phyloP scores from a whole-genome alignment of 2,329 filamentous ascomycete genomes.

The Colletotrichum sp. region DNA sequence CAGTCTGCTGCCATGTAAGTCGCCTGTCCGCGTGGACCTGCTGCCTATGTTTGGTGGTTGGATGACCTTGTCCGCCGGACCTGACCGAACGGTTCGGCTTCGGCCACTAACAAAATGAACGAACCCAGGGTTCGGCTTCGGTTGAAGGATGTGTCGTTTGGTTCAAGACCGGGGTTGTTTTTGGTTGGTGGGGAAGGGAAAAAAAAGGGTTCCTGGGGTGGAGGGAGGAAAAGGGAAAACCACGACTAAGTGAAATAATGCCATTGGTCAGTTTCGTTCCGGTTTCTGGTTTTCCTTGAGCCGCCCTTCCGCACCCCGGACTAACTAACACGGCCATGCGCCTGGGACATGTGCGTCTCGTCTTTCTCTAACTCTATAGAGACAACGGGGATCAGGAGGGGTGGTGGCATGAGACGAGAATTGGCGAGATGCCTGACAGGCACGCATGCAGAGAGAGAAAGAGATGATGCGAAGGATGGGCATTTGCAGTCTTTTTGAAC shows the following conservation, averaged over 20 bases:
- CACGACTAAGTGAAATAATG: constrained; percentile 16
- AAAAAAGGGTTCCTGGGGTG: background rate
- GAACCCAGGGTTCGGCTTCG: background rate
- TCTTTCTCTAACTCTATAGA: background rate
- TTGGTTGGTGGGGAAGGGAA: background rate
- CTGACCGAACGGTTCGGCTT: background rate
- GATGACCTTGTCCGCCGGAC: background rate
- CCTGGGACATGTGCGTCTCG: background rate
- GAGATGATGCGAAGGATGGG: background rate
- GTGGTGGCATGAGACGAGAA: background rate
- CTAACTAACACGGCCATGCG: background rate
- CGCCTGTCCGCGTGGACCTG: background rate
- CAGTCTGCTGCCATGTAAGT: background rate
- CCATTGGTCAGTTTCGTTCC: background rate
- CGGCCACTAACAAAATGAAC: background rate
- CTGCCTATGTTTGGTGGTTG: background rate
- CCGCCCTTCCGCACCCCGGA: background rate
- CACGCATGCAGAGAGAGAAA: background rate
- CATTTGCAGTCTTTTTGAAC: background rate
- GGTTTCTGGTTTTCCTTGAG: background rate
- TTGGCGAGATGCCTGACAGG: background rate
- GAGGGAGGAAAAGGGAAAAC: background rate
- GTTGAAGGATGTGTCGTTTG: background rate
- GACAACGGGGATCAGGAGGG: background rate
- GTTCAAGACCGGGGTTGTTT: background rate